A percentile compares a stretch with the other conserved stretches of the same genome.
These are phyloP conservation scores for Arabis alpina DNA, from an alignment of 345 rosid species.

Conservation along the genomic window DNA sequence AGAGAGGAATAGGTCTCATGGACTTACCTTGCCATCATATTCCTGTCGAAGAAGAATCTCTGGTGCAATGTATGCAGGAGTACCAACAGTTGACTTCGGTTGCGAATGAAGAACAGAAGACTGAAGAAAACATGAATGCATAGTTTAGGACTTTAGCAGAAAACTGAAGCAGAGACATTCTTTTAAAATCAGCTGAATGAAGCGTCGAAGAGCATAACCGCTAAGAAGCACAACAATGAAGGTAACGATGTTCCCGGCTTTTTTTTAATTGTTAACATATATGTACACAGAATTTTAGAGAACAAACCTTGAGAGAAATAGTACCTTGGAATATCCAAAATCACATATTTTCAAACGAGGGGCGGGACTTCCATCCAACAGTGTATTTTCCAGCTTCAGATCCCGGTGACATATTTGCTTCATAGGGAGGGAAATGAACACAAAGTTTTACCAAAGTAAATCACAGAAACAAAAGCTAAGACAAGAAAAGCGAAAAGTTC, in stretches of 20 bases:
- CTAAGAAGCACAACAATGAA: slow-evolving; percentile 3
- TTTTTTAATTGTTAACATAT: background rate
- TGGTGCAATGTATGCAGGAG: slow-evolving; percentile 98
- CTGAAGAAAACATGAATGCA: slow-evolving; percentile 43
- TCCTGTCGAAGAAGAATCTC: slow-evolving; percentile 81
- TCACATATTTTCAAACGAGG: slow-evolving; percentile 96
- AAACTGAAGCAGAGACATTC: background rate
- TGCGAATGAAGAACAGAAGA: slow-evolving; percentile 95
- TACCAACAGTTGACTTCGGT: slow-evolving; percentile 96
- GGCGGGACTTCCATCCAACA: slow-evolving; percentile 94
- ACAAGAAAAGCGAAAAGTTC: background rate
- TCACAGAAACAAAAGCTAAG: background rate
- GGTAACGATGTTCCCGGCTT: background rate
- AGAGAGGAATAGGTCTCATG: slow-evolving; percentile 16
- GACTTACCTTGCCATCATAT: slow-evolving; percentile 90
- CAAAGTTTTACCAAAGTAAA: background rate
- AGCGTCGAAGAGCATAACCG: slow-evolving; percentile 4
- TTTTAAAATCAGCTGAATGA: background rate
- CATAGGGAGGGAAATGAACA: slow-evolving; percentile 38
- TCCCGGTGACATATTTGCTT: slow-evolving; percentile 99
- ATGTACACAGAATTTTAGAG: slow-evolving; percentile 9
- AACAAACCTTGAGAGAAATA: slow-evolving; percentile 36
- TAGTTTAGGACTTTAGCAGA: background rate
- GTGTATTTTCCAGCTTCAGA: slow-evolving; percentile 80
- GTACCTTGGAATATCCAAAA: slow-evolving; percentile 97